Conservation (phyloP, 1,139 yeast species). For the Petasospora fabianii region DNA sequence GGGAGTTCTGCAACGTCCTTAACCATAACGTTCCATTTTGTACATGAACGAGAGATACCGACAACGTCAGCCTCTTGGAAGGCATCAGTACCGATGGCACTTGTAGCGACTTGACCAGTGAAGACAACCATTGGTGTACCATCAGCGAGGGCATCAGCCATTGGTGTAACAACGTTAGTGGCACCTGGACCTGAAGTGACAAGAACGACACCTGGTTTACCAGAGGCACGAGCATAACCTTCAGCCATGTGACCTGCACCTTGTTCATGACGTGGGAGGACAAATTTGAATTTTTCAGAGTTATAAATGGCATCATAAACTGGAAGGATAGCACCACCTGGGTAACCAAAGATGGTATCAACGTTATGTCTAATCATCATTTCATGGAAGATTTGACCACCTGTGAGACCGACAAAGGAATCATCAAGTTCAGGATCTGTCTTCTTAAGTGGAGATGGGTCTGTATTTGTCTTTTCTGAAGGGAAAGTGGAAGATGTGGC, state of each 20-base stretch:
- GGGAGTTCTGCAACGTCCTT: constrained; percentile 92
- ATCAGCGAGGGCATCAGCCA: constrained; percentile 96
- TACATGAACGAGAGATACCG: constrained; percentile 95
- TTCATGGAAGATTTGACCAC: constrained; percentile 97
- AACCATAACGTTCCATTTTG: constrained; percentile 99
- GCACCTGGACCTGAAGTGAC: constrained; percentile 99
- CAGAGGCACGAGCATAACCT: constrained; percentile 93
- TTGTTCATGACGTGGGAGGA: constrained; percentile 95
- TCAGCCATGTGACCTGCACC: constrained; percentile 99
- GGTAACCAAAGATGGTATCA: constrained; percentile 91
- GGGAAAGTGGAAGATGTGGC: constrained; percentile 20
- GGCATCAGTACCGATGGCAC: constrained; percentile 96
- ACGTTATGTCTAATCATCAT: constrained; percentile 97
- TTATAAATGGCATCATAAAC: constrained; percentile 96
- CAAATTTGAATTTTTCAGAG: constrained; percentile 83
- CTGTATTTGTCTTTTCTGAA: constrained; percentile 2
- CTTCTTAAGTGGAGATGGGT: constrained; percentile 11
- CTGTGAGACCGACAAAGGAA: constrained; percentile 89
- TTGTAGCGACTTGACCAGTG: constrained; percentile 95
- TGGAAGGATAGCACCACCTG: constrained; percentile 98
- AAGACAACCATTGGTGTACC: constrained; percentile 98
- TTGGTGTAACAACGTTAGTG: constrained; percentile 92
- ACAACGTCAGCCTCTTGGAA: constrained; percentile 98
- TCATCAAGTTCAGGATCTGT: constrained; percentile 53
- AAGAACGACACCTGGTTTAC: constrained; percentile 97